Percentiles rank a stretch among this genome's conserved stretches.
phyloP scores from a whole-genome alignment of 2,329 filamentous ascomycete genomes.

The Pseudogymnoascus sp. region DNA sequence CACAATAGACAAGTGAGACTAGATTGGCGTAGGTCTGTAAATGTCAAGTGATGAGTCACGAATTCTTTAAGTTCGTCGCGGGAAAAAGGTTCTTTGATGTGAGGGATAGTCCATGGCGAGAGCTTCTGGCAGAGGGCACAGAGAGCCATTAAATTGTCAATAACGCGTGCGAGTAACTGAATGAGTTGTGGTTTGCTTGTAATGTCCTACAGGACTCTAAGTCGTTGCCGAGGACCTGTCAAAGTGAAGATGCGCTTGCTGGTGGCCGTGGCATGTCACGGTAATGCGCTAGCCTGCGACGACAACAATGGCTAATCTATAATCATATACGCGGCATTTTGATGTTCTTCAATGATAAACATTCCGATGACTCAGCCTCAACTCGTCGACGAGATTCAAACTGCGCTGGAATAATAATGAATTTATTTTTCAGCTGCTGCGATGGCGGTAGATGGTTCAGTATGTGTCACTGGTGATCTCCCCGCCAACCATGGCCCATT shows the following conservation, averaged over 20 bases:
- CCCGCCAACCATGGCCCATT: background rate
- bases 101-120: background rate
- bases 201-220: background rate
- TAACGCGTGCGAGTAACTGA: background rate
- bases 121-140: background rate
- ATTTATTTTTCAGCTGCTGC: background rate
- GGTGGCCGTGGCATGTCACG: background rate
- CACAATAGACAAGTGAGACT: background rate
- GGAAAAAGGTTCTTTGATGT: background rate
- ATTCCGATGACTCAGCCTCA: background rate
- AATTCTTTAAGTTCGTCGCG: background rate
- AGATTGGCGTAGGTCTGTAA: background rate
- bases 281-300: background rate
- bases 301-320: background rate
- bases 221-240: background rate
- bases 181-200: background rate
- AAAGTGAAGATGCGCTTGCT: background rate
- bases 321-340: background rate
- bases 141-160: background rate
- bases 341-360: background rate
- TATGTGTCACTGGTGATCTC: background rate
- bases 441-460: background rate
- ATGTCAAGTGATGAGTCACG: background rate
- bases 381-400: background rate
- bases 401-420: background rate